Base-by-base conservation (phyloP, 1,284 basidiomycete genomes). In the Puccinia coronata region DNA sequence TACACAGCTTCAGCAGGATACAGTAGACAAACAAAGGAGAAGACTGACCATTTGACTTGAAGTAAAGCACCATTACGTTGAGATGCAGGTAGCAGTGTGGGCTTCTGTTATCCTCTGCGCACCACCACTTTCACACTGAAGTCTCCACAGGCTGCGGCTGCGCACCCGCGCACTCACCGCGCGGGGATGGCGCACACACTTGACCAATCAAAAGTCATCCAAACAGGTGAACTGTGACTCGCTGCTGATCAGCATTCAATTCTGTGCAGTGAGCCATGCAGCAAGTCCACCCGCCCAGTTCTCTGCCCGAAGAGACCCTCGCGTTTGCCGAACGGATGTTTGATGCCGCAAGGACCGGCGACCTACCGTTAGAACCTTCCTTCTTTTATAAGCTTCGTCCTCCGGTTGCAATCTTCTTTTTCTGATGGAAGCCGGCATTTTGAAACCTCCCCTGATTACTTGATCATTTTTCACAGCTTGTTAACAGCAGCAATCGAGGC, bases 291-390 rank as follows among this genome's bases (percentile, higher is more conserved):
- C 8, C 1, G 23, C 11, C 47, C 25, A 47, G 47, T 16, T 69
- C 81, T 18, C 53, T 82, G 49, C 82, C 71, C 43, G 59, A 76
- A 51, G 89, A 87, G 25, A 92, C 92, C 18, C 79, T 93, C 82
- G 89, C 89, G 18, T 93, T 93, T 85, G 92, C 92, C 0, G 88
- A 90, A 79, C 89, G 90, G 82, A 91, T 93, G 87, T 94, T 94
- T 86, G 89, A 93, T 81, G 90, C 91, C 16, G 92, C 92, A 16
- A 90, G 93, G 6, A 84, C 87, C 6, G 92, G 92, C 20, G 87
- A 91, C 81, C 82, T 88, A 0, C 87, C 86, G 2, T 84, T 49
- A 69, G 67, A 69, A 25, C 41, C 28, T 69, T 28, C 59, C 59
- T 23, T 63, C 31, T 63, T 31, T 11, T 25, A 57, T n/a, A n/a